A percentile compares a stretch with the other conserved stretches of the same genome.
These are phyloP conservation scores for Rhododendron williamsianum DNA, from an alignment of 148 eudicot species.

Conservation along the genomic window DNA sequence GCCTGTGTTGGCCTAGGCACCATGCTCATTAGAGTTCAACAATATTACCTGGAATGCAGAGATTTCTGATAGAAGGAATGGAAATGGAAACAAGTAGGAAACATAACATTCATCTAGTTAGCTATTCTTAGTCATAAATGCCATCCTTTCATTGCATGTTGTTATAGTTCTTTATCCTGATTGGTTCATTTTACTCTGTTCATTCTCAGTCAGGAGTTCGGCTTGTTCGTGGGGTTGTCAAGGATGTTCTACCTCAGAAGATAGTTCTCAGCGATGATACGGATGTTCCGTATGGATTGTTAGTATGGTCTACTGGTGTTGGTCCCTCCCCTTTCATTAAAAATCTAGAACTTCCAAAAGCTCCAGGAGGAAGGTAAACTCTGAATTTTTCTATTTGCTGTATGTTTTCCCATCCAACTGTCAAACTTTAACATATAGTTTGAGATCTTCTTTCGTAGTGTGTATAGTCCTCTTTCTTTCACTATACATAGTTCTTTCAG, in stretches of 20 bases:
- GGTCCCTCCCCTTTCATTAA: conserved; percentile 81
- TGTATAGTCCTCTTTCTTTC: not conserved
- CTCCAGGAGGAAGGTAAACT: conserved; percentile 87
- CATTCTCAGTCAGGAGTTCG: conserved; percentile 88
- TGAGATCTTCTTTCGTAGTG: not conserved
- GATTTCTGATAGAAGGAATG: not conserved
- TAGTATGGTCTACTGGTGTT: conserved; percentile 99
- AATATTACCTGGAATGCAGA: not conserved
- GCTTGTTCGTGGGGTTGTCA: conserved; percentile 86
- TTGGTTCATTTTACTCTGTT: conserved; percentile 12
- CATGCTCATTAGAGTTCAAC: not conserved
- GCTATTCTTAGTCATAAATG: not conserved
- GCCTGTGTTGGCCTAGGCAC: not conserved
- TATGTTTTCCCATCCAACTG: not conserved
- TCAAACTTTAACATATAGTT: not conserved
- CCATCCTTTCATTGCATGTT: not conserved
- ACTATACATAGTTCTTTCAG: not conserved
- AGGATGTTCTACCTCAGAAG: conserved; percentile 75
- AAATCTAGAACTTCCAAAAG: conserved; percentile 56
- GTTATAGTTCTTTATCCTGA: not conserved
- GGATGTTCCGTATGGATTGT: conserved; percentile 83
- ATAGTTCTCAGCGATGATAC: conserved; percentile 74
- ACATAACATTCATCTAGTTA: not conserved
- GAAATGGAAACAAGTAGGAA: not conserved
- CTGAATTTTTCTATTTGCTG: conserved; percentile 2